phyloP scores from a whole-genome alignment of 1,139 yeast genomes.

The Nadsonia starkeyi-henricii region DNA sequence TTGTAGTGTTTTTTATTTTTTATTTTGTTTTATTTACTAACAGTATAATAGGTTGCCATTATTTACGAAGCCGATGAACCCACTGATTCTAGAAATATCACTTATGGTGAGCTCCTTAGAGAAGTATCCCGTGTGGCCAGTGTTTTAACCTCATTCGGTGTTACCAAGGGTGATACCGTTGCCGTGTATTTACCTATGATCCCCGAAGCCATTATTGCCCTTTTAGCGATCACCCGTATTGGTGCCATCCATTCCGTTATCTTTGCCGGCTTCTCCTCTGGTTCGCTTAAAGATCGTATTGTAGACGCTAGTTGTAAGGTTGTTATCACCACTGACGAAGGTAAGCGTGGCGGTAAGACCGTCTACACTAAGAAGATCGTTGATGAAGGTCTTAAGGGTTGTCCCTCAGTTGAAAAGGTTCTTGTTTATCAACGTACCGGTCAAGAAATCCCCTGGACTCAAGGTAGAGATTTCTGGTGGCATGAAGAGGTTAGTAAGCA shows the following conservation, averaged over 20 bases:
- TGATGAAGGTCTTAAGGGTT: conserved; percentile 74
- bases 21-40: background rate
- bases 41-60: conserved; percentile 36
- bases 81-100: conserved; percentile 49
- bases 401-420: conserved; percentile 72
- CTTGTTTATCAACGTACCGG: conserved; percentile 84
- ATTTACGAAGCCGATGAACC: conserved; percentile 95
- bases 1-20: background rate
- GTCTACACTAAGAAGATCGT: conserved; percentile 86
- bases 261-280: conserved; percentile 94
- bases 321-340: conserved; percentile 90
- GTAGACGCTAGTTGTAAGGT: conserved; percentile 80
- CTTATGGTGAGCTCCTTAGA: conserved; percentile 74
- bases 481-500: conserved; percentile 71
- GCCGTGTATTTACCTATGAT: conserved; percentile 97
- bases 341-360: conserved; percentile 90
- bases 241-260: conserved; percentile 96
- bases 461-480: conserved; percentile 92
- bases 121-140: conserved; percentile 86
- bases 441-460: conserved; percentile 48
- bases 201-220: conserved; percentile 85
- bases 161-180: conserved; percentile 86
- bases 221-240: conserved; percentile 86
- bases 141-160: conserved; percentile 75
- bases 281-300: conserved; percentile 83